A percentile compares a stretch with the other conserved stretches of the same genome.
phyloP scores from a whole-genome alignment of 2,329 filamentous ascomycete species.

The Fusarium miscanthi region DNA sequence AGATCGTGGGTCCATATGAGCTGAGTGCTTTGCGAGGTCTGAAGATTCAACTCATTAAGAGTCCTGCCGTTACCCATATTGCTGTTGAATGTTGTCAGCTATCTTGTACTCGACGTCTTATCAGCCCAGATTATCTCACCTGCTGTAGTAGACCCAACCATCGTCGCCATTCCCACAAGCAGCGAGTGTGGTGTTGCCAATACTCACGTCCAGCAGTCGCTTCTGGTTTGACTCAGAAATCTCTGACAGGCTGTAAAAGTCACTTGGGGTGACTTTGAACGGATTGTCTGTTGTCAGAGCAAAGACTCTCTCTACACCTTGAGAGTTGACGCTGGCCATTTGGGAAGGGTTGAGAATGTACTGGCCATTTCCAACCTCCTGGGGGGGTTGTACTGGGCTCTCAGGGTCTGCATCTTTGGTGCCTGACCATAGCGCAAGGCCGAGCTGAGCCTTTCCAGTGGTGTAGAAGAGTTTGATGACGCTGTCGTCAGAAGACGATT shows the following conservation, averaged over 20 bases:
- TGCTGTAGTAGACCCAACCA: neutral
- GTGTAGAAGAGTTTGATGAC: neutral
- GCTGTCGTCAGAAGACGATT: neutral
- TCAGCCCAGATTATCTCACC: neutral
- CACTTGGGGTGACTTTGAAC: neutral
- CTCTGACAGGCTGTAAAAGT: neutral
- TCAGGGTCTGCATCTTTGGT: neutral
- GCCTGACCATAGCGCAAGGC: neutral
- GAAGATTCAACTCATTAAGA: neutral
- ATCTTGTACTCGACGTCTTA: neutral
- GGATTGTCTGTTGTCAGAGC: neutral
- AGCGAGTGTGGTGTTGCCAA: neutral
- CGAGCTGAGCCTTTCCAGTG: neutral
- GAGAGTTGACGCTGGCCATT: neutral
- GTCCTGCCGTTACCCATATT: neutral
- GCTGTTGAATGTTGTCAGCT: neutral
- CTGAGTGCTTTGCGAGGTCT: neutral
- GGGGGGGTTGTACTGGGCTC: neutral
- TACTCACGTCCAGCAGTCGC: rapidly evolving
- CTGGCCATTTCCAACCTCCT: neutral
- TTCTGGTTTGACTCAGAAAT: neutral
- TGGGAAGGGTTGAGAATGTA: neutral
- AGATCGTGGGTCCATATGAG: neutral
- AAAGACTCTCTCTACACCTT: neutral
- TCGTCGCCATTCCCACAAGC: rapidly evolving